A percentile compares a stretch with the other conserved stretches of the same genome.
These are phyloP conservation scores for Lachnellula cervina DNA, from an alignment of 2,329 filamentous ascomycete species.

Conservation along the genomic window DNA sequence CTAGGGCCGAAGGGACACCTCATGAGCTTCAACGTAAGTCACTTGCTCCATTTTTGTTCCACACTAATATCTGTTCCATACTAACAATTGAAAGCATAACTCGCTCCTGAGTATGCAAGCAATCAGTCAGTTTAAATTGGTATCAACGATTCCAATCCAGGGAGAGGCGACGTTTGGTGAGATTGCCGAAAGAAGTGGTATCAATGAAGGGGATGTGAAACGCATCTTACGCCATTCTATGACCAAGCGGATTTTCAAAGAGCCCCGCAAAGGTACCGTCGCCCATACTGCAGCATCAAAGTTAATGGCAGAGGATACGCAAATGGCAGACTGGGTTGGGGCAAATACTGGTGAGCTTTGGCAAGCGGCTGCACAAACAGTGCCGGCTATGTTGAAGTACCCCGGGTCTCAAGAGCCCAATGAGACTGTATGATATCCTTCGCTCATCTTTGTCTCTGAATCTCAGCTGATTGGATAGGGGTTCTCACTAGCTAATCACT, in stretches of 20 bases:
- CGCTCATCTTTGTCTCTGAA: too few relatives aligned
- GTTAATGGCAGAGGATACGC: constrained; percentile 14
- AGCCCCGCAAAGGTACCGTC: constrained; percentile 15
- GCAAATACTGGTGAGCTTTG: constrained; percentile 15
- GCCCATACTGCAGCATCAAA: constrained; percentile 21
- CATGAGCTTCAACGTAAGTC: background rate
- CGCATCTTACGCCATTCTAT: constrained; percentile 24
- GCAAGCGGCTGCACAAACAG: constrained; percentile 13
- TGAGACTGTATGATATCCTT: constrained; percentile 6
- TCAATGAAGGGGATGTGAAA: constrained; percentile 10
- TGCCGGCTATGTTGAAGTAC: constrained; percentile 9
- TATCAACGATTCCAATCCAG: constrained; percentile 13
- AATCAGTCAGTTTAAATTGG: constrained; percentile 20
- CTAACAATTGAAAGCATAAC: background rate
- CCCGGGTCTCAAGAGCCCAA: constrained; percentile 6
- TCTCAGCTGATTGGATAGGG: background rate
- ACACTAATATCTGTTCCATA: background rate
- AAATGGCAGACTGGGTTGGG: constrained; percentile 6
- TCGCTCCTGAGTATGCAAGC: constrained; percentile 17
- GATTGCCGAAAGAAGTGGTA: constrained; percentile 13
- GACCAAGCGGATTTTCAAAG: constrained; percentile 20
- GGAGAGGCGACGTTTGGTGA: constrained; percentile 18
- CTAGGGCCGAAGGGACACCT: constrained; percentile 4
- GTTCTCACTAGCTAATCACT: constrained; percentile 9
- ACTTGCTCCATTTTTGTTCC: background rate